phyloP scores from a whole-genome alignment of 192 early-diverging fungal genomes.

The Chytriomyces sp. region DNA sequence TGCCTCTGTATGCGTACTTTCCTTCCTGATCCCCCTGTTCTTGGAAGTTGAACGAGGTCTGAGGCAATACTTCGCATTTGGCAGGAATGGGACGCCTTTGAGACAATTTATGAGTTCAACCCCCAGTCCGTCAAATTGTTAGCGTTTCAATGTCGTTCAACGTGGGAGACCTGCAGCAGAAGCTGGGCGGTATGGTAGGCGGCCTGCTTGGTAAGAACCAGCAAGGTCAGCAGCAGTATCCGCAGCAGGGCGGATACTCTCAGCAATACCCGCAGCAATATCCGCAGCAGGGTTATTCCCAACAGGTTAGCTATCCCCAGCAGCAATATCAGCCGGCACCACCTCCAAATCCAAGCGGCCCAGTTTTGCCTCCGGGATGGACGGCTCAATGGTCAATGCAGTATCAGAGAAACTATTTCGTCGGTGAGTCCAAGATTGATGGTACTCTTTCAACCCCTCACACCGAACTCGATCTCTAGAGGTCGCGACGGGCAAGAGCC shows the following conservation, averaged over 20 bases:
- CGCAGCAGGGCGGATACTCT: background rate
- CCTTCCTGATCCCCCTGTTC: no score
- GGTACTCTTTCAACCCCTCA: background rate
- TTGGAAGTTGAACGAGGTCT: no score
- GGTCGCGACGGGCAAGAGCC: conserved; percentile 14
- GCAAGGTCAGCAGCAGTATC: background rate
- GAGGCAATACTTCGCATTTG: no score
- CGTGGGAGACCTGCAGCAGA: no score
- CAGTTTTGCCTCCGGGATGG: conserved; percentile 39
- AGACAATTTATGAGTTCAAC: no score
- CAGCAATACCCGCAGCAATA: conserved; percentile 5
- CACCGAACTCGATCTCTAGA: background rate
- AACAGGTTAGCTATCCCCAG: background rate
- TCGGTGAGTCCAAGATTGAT: conserved; percentile 18
- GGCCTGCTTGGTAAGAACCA: background rate
- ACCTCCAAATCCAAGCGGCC: background rate
- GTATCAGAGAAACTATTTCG: conserved; percentile 39
- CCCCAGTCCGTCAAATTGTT: no score
- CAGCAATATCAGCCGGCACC: background rate
- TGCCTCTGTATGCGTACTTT: no score
- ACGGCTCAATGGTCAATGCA: conserved; percentile 27
- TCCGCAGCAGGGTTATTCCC: background rate
- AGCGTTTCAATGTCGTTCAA: no score
- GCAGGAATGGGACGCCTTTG: no score
- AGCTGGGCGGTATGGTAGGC: conserved; percentile 6